These are phyloP conservation scores for Edaphochlamys debaryana DNA, from an alignment of 139 green algal genomes.

Conservation along the genomic window DNA sequence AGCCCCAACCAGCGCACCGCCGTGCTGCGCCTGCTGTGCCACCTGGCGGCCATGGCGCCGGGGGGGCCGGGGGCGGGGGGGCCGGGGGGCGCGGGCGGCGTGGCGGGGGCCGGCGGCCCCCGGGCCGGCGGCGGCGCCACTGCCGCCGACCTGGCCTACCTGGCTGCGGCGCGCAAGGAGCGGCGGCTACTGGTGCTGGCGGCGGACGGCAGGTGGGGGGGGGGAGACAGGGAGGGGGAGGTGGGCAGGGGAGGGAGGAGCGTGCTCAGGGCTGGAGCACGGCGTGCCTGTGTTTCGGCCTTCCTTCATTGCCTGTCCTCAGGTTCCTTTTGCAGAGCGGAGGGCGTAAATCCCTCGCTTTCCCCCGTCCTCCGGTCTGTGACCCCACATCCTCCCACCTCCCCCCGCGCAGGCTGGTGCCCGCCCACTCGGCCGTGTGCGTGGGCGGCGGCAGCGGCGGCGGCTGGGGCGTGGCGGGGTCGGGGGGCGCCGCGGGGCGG, in stretches of 20 bases:
- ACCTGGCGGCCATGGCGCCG: slow-evolving; percentile 5
- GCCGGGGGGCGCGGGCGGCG: not conserved
- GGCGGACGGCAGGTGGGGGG: slow-evolving; percentile 20
- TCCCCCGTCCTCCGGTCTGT: too few relatives aligned
- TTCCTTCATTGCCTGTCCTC: too few relatives aligned
- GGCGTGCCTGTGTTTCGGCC: too few relatives aligned
- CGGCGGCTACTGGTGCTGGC: slow-evolving; percentile 52
- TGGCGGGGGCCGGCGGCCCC: not conserved
- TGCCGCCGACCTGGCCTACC: slow-evolving; percentile 23
- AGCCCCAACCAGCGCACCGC: slow-evolving; percentile 68
- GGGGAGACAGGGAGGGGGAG: too few relatives aligned
- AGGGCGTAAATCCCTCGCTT: too few relatives aligned
- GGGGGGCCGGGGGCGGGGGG: not conserved
- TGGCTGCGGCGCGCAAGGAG: slow-evolving; percentile 10
- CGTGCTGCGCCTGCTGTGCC: slow-evolving; percentile 57
- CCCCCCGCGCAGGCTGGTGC: slow-evolving; percentile 40
- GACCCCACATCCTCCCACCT: not conserved
- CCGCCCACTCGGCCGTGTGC: slow-evolving; percentile 31
- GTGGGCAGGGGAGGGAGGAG: too few relatives aligned
- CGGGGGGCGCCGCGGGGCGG: slow-evolving; percentile 16
- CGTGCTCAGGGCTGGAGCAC: too few relatives aligned
- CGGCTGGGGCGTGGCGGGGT: not conserved
- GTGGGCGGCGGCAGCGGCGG: slow-evolving; percentile 37
- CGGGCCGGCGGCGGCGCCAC: not conserved
- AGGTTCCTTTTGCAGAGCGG: too few relatives aligned